Conservation (phyloP, 805 yeast genomes). For the Hanseniaspora mollemarum region DNA sequence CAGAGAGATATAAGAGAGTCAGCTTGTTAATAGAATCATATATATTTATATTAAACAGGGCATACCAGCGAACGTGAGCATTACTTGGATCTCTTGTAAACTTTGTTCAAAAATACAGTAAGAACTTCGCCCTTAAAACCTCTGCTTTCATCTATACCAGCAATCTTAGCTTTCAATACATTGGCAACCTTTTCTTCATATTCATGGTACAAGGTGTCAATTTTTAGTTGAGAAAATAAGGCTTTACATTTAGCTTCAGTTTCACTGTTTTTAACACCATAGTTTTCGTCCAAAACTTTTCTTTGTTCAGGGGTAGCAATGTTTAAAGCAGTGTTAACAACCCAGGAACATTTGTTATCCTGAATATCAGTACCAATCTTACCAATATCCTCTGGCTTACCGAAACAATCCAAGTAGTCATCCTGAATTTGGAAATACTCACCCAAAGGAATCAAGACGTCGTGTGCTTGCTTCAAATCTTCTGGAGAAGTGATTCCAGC, state of each 20-base stretch:
- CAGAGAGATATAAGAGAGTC: no score
- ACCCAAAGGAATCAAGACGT: conserved; percentile 84
- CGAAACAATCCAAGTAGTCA: conserved; percentile 92
- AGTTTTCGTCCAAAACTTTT: conserved; percentile 67
- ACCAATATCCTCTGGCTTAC: conserved; percentile 94
- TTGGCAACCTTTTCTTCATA: conserved; percentile 73
- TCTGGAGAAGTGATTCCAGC: conserved; percentile 60
- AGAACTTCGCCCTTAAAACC: conserved; percentile 90
- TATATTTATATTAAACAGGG: no score
- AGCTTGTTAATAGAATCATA: no score
- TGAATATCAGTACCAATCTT: conserved; percentile 97
- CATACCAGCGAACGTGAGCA: no score
- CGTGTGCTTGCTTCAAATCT: conserved; percentile 80
- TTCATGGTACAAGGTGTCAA: conserved; percentile 57
- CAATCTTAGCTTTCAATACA: conserved; percentile 53
- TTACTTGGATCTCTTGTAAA: conserved; percentile 89
- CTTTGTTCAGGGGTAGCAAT: conserved; percentile 74
- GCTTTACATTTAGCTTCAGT: conserved; percentile 59
- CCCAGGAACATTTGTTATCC: conserved; percentile 98
- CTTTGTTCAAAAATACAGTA: conserved; percentile 71
- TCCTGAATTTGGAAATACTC: conserved; percentile 98
- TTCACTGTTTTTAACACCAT: conserved; percentile 70
- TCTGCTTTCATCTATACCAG: conserved; percentile 70
- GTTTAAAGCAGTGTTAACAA: conserved; percentile 81
- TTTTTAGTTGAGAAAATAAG: conserved; percentile 60